Evolutionary conservation across 371 early-diverging fungal species (phyloP), one percentile per base, ranked within the genome.

Genomic region (Mortierella sp.): DNA sequence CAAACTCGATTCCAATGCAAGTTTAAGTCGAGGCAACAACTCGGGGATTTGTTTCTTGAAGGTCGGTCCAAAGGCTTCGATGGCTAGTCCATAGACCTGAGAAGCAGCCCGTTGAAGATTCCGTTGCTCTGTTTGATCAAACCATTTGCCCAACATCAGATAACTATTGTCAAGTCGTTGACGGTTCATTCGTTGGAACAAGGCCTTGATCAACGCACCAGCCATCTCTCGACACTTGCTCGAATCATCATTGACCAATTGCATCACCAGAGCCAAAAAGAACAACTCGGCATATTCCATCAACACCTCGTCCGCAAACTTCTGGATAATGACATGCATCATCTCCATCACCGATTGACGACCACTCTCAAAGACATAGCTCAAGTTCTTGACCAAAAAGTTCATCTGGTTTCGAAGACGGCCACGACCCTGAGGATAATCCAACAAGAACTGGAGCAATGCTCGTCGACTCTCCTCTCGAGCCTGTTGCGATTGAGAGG

Each of bases 221-320:
- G 96, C 86, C 92, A 96, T 94, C 81, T 93, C 94, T 43, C 97
- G 89, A 69, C 98, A 98, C 70, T 93, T 92, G 37, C 89, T 73
- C n/a, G 94, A 92, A 16, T 95, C 96, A 62, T 98, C 99, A 60
- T 96, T 96, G 51, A 96, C 91, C 5, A 97, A 84, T 12, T 87
- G 86, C 86, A 95, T 87, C 4, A 93, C 92, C 63, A 98, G 72
- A 0, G 92, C 91, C 67, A 98, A 58, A 75, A 98, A 95, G 64
- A 97, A 87, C 57, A 93, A 81, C 66, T 97, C 96, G 0, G 87
- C 81, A 57, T 89, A 95, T 43, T 93, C 93, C 69, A 84, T 83
- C 53, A 97, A 68, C 7, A 94, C 74, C 4, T 90, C 89, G 48
- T 91, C 91, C 26, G 91, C 85, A 81, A 97, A 92, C 74, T 96